phyloP scores from a whole-genome alignment of 345 rosid species.

The Dipteronia dyeriana region DNA sequence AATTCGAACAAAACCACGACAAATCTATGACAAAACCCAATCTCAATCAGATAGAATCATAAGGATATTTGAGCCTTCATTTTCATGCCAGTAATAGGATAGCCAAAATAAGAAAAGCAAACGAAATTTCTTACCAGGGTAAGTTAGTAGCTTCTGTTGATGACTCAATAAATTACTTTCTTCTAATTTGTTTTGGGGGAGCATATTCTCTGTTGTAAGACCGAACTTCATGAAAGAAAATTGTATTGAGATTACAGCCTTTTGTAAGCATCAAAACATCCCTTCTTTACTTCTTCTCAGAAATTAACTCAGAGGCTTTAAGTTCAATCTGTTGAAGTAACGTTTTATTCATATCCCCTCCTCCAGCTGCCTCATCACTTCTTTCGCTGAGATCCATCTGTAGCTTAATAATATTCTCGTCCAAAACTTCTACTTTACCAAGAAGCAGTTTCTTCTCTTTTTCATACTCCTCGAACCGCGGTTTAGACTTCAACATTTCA shows the following conservation, averaged over 20 bases:
- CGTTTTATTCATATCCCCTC: conserved; percentile 35
- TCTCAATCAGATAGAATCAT: not conserved
- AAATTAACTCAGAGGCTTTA: conserved; percentile 43
- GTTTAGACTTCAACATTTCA: conserved; percentile 39
- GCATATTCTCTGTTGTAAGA: conserved; percentile 47
- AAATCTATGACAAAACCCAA: not conserved
- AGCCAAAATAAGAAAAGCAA: conserved; percentile 4
- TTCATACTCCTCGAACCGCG: conserved; percentile 38
- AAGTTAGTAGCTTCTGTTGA: conserved; percentile 32
- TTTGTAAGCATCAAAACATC: conserved; percentile 48
- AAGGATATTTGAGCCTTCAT: not conserved
- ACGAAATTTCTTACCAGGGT: conserved; percentile 41
- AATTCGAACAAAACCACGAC: not conserved
- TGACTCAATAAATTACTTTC: conserved; percentile 33
- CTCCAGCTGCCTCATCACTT: conserved; percentile 28
- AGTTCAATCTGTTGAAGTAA: conserved; percentile 43
- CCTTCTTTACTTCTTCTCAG: conserved; percentile 47
- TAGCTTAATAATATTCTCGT: conserved; percentile 42
- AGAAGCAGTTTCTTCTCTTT: conserved; percentile 33
- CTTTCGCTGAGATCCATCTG: conserved; percentile 31
- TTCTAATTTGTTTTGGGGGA: conserved; percentile 30
- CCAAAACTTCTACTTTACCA: conserved; percentile 41
- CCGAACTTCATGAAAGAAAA: conserved; percentile 53
- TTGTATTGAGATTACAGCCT: conserved; percentile 66
- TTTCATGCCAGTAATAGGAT: not conserved